Evolutionary conservation across 2,329 filamentous ascomycete species (phyloP).

Genomic region (Coniochaeta ligniaria): DNA sequence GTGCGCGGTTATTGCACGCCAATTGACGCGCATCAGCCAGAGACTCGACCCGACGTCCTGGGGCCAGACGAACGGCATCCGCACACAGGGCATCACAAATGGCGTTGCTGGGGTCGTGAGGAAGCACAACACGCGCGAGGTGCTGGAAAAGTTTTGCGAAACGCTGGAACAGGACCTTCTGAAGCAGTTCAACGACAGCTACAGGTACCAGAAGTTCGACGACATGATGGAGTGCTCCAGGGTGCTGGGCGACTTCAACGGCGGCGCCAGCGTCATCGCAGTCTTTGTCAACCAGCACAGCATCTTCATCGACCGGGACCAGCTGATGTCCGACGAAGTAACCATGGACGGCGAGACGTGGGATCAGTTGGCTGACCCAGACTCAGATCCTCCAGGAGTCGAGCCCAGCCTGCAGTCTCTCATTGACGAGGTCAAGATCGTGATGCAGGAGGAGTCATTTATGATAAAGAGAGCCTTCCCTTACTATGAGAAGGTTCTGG

Average conservation of each 20-base stretch:
- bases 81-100: slow-evolving; percentile 41
- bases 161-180: slow-evolving; percentile 91
- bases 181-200: slow-evolving; percentile 96
- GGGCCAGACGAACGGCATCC: slow-evolving; percentile 52
- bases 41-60: slow-evolving; percentile 74
- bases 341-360: slow-evolving; percentile 68
- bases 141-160: slow-evolving; percentile 95
- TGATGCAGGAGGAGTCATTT: slow-evolving; percentile 93
- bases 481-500: slow-evolving; percentile 88
- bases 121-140: slow-evolving; percentile 67
- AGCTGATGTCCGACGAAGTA: slow-evolving; percentile 83
- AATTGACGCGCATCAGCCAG: slow-evolving; percentile 90
- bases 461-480: slow-evolving; percentile 97
- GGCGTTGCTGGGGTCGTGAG: slow-evolving; percentile 36
- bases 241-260: slow-evolving; percentile 92
- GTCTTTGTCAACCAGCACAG: slow-evolving; percentile 98
- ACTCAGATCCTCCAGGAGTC: slow-evolving; percentile 83
- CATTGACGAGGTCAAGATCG: slow-evolving; percentile 87
- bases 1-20: slow-evolving; percentile 87
- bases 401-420: slow-evolving; percentile 89
- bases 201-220: slow-evolving; percentile 89
- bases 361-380: slow-evolving; percentile 90
- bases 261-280: slow-evolving; percentile 89
- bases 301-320: slow-evolving; percentile 96
- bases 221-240: slow-evolving; percentile 97